Evolutionary conservation across 495 filamentous ascomycete genomes (phyloP).

Genomic region (Venustampulla echinocandica): DNA sequence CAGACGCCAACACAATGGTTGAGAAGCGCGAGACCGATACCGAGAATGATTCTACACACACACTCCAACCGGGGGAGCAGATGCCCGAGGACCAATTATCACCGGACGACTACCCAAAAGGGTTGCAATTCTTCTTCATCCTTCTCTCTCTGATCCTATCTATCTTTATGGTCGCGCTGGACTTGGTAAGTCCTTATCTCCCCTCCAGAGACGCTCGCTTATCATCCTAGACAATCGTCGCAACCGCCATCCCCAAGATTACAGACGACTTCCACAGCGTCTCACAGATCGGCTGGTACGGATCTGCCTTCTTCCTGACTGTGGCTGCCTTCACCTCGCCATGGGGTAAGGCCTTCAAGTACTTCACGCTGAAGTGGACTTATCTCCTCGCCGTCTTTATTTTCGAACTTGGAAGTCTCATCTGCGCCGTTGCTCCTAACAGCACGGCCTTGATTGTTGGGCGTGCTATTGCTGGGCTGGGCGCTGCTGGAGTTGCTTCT

Average conservation of each 20-base stretch:
- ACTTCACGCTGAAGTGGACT: slow-evolving; percentile 35
- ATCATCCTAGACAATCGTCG: slow-evolving; percentile 34
- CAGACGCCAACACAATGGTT: no score
- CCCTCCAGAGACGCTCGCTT: neutral
- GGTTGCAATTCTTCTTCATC: no score
- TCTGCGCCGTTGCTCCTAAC: slow-evolving; percentile 39
- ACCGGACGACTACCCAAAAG: no score
- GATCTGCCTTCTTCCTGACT: slow-evolving; percentile 45
- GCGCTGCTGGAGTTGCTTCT: slow-evolving; percentile 39
- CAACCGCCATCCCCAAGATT: slow-evolving; percentile 46
- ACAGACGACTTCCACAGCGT: slow-evolving; percentile 37
- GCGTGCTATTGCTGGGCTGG: slow-evolving; percentile 45
- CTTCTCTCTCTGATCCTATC: no score
- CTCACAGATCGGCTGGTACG: slow-evolving; percentile 45
- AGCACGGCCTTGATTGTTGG: slow-evolving; percentile 46
- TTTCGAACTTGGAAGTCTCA: slow-evolving; percentile 44
- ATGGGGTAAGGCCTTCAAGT: slow-evolving; percentile 24
- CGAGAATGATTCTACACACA: no score
- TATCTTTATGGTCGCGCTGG: neutral
- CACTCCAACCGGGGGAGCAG: no score
- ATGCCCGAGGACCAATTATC: no score
- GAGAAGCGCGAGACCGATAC: no score
- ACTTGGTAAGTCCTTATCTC: neutral
- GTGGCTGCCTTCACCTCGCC: slow-evolving; percentile 32
- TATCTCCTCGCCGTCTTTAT: slow-evolving; percentile 38